Evolutionary conservation across 1,284 basidiomycete species (phyloP), one percentile per base, ranked within the genome.

Genomic region (Tausonia pullulans): DNA sequence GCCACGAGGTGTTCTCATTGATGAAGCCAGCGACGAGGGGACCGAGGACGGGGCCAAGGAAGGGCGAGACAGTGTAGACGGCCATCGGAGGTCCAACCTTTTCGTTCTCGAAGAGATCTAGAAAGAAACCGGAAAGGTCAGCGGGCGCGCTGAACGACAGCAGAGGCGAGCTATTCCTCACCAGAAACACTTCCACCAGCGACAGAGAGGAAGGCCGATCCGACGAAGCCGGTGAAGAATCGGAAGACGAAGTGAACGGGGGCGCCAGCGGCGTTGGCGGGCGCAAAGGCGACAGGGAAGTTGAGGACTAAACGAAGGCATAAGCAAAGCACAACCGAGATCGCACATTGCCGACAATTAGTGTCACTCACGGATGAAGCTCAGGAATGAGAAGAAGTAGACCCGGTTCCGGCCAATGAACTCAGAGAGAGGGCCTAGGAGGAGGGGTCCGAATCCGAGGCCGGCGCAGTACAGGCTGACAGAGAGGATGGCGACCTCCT

Each of bases 11-110:
- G 69, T 87, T 79, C 79, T 84, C 69, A 58, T 76, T 75, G 70
- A 78, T 77, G 67, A 75, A 78, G 7, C 86, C 87, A 51, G 80
- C 77, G 41, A 86, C 55, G 45, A 71, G 66, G 4, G 69, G 72
- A 5, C 86, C 87, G 7, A 84, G 65, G 0, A 86, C 81, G n/a
- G 87, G 87, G 0, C 88, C 87, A 41, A 87, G 78, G 72, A 90
- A 90, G 0, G 87, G 86, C 1, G 80, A 81, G 43, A 84, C 75
- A 0, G 85, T 86, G 70, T 85, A 90, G 0, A 88, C 70, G 3
- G 85, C 84, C 87, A 91, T 89, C 0, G 88, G 88, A 58, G 79
- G 84, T 59, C 82, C 85, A 8, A 90, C 84, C 14, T 81, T 78
- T 0, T 74, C 71, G 68, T 87, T 83, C 0, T 77, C 73, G 70